Evolutionary conservation across 2,329 filamentous ascomycete genomes (phyloP), one percentile per base, ranked within the genome.

Genomic region (Phialophora tarda): DNA sequence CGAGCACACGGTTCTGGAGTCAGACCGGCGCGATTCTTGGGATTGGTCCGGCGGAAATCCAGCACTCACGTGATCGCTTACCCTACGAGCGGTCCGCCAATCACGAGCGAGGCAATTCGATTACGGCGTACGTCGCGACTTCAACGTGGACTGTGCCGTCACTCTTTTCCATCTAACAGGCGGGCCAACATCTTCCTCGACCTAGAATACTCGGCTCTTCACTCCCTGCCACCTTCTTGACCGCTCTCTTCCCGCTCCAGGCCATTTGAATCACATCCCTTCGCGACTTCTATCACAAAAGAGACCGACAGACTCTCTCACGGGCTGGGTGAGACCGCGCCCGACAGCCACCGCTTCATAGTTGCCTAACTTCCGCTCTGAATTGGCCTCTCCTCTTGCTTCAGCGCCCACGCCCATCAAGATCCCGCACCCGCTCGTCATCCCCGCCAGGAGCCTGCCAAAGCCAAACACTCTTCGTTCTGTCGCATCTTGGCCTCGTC

Each of bases 101-200:
- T 68, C 56, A 70, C 28, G 30, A 57, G 30, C 26, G 61, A 59
- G 53, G 44, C 64, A 28, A 64, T 69, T 69, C 63, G 32, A 58
- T 55, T 64, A 30, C 41, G 34, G 34, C 50, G 48, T 44, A 44
- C 28, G 41, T 59, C 59, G 48, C 55, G 66, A 63, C 64, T 65
- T 60, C 56, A 38, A 41, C 60, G 44, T 50, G 24, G 53, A 54
- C 58, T 51, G 63, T 64, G 65, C 62, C 54, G 66, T 68, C 66
- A 68, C 63, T n/a, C 60, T 50, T 56, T 54, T 24, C 55, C 59
- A 60, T 63, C 55, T 55, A 26, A 59, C 44, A 61, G 30, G 59
- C 48, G 26, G 59, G 48, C 26, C 32, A 28, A 30, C 47, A 26
- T 54, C 44, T 67, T 58, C 47, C 59, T 69, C 62, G 47, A 67